Percentiles rank a stretch among this genome's conserved stretches.
Evolutionary conservation across 805 yeast genomes (phyloP).

Genomic region (Blastobotrys chiropterorum): DNA sequence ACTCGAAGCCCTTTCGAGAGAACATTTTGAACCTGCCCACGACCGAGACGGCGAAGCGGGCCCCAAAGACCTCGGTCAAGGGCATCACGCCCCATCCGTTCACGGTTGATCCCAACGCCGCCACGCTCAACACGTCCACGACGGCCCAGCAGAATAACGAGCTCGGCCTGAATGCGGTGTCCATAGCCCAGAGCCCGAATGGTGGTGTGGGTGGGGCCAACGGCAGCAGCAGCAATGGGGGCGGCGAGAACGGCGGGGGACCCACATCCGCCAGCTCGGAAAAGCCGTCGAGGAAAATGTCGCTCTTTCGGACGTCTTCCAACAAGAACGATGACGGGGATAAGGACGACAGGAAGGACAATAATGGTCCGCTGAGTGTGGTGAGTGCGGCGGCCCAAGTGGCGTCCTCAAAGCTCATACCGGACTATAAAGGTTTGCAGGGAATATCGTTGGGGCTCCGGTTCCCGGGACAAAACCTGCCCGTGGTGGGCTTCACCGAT

Average conservation of each 20-base stretch:
- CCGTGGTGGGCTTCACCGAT: conserved; percentile 42
- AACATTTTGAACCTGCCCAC: conserved; percentile 39
- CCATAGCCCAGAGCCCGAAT: not conserved
- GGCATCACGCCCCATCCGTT: conserved; percentile 32
- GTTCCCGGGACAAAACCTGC: conserved; percentile 38
- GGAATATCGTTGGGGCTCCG: conserved; percentile 34
- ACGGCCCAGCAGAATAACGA: conserved; percentile 3
- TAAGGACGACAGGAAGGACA: not conserved
- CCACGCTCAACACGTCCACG: conserved; percentile 9
- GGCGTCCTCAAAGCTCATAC: conserved; percentile 5
- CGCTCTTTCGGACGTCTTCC: conserved; percentile 6
- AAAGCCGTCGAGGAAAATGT: conserved; percentile 6
- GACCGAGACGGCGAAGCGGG: not conserved
- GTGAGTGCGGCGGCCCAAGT: not conserved
- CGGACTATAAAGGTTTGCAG: conserved; percentile 23
- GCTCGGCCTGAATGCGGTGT: conserved; percentile 6
- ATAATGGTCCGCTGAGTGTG: not conserved
- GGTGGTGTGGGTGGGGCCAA: conserved; percentile 13
- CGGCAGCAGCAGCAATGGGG: conserved; percentile 16
- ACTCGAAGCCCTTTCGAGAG: conserved; percentile 61
- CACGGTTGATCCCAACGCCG: conserved; percentile 24
- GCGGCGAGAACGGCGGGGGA: too few relatives aligned
- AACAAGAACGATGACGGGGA: not conserved
- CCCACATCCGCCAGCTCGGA: conserved; percentile 3
- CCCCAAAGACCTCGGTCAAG: conserved; percentile 35